Evolutionary conservation across 2,329 filamentous ascomycete species (phyloP).

Genomic region (Coniochaeta sp.): DNA sequence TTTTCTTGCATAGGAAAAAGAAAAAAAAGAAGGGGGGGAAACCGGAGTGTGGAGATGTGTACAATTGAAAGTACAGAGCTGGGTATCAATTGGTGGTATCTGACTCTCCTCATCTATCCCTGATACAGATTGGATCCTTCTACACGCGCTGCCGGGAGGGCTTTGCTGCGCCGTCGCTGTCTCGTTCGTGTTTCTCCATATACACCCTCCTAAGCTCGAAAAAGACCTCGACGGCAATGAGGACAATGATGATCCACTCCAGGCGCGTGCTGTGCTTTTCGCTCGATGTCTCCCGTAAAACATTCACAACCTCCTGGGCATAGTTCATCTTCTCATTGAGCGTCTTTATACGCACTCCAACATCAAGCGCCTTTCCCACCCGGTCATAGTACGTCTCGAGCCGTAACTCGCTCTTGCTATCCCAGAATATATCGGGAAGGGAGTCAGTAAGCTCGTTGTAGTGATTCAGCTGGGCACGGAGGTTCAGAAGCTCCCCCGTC

Average conservation of each 20-base stretch:
- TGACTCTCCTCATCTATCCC: conserved; percentile 2
- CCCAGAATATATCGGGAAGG: conserved; percentile 95
- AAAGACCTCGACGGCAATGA: conserved; percentile 87
- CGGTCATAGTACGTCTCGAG: conserved; percentile 94
- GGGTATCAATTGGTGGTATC: not conserved
- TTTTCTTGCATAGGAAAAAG: no score
- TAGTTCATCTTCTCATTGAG: conserved; percentile 98
- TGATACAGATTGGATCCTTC: not conserved
- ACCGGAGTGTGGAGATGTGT: not conserved
- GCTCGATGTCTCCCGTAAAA: conserved; percentile 79
- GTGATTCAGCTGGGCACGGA: conserved; percentile 89
- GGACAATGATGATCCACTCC: conserved; percentile 91
- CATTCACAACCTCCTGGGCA: conserved; percentile 86
- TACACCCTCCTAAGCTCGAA: conserved; percentile 75
- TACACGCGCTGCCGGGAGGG: conserved; percentile 10
- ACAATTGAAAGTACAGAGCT: not conserved
- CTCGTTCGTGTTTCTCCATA: conserved; percentile 35
- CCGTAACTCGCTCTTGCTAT: conserved; percentile 77
- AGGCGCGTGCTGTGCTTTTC: conserved; percentile 83
- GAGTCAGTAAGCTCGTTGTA: conserved; percentile 96
- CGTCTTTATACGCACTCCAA: conserved; percentile 81
- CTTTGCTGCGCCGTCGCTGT: conserved; percentile 7
- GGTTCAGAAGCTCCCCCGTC: conserved; percentile 82
- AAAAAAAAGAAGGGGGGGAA: no score
- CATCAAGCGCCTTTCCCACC: conserved; percentile 82